Percentiles rank a stretch among this genome's conserved stretches.
Evolutionary conservation across 2,329 filamentous ascomycete genomes (phyloP).

Genomic region (Fusarium lateritium): DNA sequence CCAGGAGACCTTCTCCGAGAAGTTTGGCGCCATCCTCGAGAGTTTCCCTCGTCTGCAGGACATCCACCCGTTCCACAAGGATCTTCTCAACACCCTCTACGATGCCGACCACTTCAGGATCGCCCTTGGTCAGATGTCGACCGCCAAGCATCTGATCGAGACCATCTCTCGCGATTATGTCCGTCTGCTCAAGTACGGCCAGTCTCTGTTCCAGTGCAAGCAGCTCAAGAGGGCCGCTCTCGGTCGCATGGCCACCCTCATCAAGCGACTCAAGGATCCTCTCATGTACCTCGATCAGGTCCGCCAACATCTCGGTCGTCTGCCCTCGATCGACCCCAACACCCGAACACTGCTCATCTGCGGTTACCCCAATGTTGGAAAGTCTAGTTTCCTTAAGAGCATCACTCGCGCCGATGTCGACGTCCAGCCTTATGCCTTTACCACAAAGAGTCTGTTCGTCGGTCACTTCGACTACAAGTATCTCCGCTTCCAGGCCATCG

Average conservation of each 20-base stretch:
- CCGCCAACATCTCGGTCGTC: constrained; percentile 95
- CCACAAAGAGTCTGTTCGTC: constrained; percentile 96
- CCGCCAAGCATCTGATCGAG: constrained; percentile 96
- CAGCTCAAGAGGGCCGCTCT: constrained; percentile 96
- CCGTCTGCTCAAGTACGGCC: constrained; percentile 90
- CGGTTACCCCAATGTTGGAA: constrained; percentile 97
- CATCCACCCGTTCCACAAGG: constrained; percentile 92
- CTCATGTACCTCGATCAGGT: constrained; percentile 93
- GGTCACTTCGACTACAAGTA: constrained; percentile 97
- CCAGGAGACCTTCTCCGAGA: constrained; percentile 95
- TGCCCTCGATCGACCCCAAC: constrained; percentile 98
- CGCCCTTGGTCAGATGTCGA: constrained; percentile 94
- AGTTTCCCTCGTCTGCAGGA: constrained; percentile 94
- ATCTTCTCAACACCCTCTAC: constrained; percentile 94
- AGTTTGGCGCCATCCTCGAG: constrained; percentile 90
- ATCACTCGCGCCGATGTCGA: constrained; percentile 96
- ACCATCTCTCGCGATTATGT: constrained; percentile 97
- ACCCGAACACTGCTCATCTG: constrained; percentile 96
- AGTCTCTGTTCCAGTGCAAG: constrained; percentile 98
- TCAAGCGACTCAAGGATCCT: constrained; percentile 94
- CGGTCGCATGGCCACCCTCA: constrained; percentile 98
- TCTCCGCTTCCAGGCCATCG: constrained; percentile 79
- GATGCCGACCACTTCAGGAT: constrained; percentile 99
- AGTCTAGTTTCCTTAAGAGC: constrained; percentile 94
- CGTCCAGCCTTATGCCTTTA: constrained; percentile 98